These are phyloP conservation scores for Peziza echinospora DNA, from an alignment of 495 filamentous ascomycete species.

Conservation along the genomic window DNA sequence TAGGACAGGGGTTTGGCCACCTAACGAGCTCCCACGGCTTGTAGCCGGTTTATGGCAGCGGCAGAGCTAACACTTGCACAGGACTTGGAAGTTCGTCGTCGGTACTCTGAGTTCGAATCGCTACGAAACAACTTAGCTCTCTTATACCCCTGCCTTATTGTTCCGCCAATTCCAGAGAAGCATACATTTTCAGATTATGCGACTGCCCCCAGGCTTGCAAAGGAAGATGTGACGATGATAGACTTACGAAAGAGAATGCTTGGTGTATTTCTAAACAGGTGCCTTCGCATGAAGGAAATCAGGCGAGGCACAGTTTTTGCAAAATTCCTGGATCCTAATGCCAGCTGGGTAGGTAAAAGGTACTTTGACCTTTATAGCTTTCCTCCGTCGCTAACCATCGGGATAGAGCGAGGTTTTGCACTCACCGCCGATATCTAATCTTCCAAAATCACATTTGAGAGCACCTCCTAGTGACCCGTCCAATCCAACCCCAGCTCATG, in stretches of 20 bases:
- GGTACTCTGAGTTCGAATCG: constrained; percentile 95
- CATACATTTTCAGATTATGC: constrained; percentile 97
- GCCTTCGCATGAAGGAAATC: constrained; percentile 78
- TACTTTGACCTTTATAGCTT: constrained; percentile 7
- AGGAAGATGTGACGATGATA: constrained; percentile 90
- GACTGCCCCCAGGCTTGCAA: constrained; percentile 89
- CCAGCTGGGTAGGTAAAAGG: constrained; percentile 66
- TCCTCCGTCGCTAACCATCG: background rate
- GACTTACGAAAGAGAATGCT: constrained; percentile 92
- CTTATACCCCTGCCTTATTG: constrained; percentile 80
- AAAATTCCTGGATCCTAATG: constrained; percentile 91
- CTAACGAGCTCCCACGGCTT: background rate
- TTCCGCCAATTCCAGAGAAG: constrained; percentile 95
- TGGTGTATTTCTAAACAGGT: constrained; percentile 81
- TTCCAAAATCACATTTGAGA: constrained; percentile 83
- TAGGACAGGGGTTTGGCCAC: constrained; percentile 54
- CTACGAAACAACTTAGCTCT: constrained; percentile 69
- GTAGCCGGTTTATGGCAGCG: background rate
- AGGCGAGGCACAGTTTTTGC: constrained; percentile 89
- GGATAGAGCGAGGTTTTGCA: constrained; percentile 74
- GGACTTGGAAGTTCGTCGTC: constrained; percentile 83
- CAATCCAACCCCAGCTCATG: constrained; percentile 72
- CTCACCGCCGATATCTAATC: constrained; percentile 68
- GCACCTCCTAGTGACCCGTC: constrained; percentile 84
- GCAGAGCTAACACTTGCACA: constrained; percentile 21